Evolutionary conservation across 2,329 filamentous ascomycete species (phyloP), one percentile per base, ranked within the genome.

Genomic region (Xylaria hypoxylon): DNA sequence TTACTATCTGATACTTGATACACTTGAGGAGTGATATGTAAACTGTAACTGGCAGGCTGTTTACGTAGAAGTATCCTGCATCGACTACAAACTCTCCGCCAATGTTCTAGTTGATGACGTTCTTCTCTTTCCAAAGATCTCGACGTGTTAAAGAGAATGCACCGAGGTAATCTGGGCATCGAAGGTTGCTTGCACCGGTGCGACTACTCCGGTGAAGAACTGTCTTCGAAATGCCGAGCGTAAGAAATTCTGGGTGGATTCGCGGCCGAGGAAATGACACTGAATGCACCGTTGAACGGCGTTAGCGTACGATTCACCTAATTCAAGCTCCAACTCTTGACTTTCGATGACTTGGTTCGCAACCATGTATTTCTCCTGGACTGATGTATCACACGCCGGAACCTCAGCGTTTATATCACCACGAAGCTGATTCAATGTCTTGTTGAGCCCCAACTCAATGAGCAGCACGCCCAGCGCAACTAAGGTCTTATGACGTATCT

Each of bases 161-260:
- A 45, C 11, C 15, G 58, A 35, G n/a, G 38, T 53, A 13, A 59
- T 48, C 13, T 59, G 44, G 22, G 56, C 56, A 17, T 59, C 57
- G n/a, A 65, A 65, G 19, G 63, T 65, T n/a, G 58, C 52, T 45
- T 65, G 63, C 3, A 65, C 52, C 22, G 58, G 58, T 5, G 52
- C 58, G 31, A 66, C 64, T 24, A 66, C 64, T 13, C 40, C 47
- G n/a, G 8, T 48, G 24, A 62, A 66, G 33, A 62, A 59, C 8
- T 66, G 26, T 17, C 24, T 53, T 38, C 50, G n/a, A 24, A 53
- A 53, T 17, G 4, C 31, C 10, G 50, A 35, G 31, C 38, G n/a
- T 15, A 10, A 38, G 8, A 52, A 52, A 11, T 22, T 52, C 13
- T 22, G 50, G 2, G 50, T 52, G 5, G 50, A 52, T 35, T 19